These are phyloP conservation scores for Afroboletus lepidellus DNA, from an alignment of 1,284 basidiomycete species.

Conservation along the genomic window DNA sequence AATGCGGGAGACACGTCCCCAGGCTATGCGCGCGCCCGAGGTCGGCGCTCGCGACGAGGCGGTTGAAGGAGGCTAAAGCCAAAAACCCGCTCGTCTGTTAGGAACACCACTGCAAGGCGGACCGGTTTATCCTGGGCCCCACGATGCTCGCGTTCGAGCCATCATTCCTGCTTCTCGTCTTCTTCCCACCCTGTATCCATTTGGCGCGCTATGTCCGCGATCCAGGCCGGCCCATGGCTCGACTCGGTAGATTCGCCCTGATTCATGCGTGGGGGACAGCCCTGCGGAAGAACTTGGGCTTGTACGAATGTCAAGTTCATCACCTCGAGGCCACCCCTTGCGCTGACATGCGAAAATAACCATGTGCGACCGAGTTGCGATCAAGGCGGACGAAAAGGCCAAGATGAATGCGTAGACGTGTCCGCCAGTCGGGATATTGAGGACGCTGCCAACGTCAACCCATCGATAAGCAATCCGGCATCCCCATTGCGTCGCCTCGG, in stretches of 20 bases:
- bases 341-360: neutral
- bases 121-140: too few relatives aligned
- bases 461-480: neutral
- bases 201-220: neutral
- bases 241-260: neutral
- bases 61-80: neutral
- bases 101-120: too few relatives aligned
- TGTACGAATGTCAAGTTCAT: neutral
- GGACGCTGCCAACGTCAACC: neutral
- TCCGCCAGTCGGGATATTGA: neutral
- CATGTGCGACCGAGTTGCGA: neutral
- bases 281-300: neutral
- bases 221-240: neutral
- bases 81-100: too few relatives aligned
- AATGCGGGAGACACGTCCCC: neutral
- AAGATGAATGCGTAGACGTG: neutral
- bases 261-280: neutral
- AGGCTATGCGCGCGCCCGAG: neutral
- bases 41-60: neutral
- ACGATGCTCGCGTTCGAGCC: neutral
- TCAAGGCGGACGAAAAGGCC: neutral
- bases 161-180: neutral
- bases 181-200: neutral
- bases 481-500: neutral
- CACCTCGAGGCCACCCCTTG: neutral